Evolutionary conservation across 192 early-diverging fungal genomes (phyloP).

Genomic region (Backusella westeae): DNA sequence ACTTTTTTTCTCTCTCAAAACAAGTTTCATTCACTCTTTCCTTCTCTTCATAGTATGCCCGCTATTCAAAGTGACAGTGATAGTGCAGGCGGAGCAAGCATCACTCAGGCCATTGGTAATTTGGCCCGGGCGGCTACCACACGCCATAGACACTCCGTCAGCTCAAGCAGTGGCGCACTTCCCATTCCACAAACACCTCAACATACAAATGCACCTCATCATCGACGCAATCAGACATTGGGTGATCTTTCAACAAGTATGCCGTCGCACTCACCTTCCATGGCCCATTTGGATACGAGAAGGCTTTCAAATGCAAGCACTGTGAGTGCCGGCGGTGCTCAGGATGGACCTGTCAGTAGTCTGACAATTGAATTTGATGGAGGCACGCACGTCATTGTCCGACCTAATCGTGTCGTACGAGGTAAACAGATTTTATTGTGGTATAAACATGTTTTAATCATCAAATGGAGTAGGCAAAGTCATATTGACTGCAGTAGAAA

Average conservation of each 20-base stretch:
- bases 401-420: slow-evolving; percentile 36
- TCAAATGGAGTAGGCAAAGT: slow-evolving; percentile 19
- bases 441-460: no score
- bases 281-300: background rate
- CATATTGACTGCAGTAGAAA: slow-evolving; percentile 24
- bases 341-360: background rate
- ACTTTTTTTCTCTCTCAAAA: background rate
- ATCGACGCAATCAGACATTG: background rate
- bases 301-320: background rate
- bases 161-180: background rate
- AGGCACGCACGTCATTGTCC: slow-evolving; percentile 38
- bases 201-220: slow-evolving; percentile 7
- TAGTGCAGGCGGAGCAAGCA: background rate
- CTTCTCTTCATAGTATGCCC: background rate
- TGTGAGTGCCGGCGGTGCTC: background rate
- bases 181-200: background rate
- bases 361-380: slow-evolving; percentile 38
- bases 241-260: background rate
- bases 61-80: background rate
- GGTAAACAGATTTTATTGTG: slow-evolving; percentile 8
- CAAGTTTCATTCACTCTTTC: background rate
- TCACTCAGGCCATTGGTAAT: slow-evolving; percentile 9
- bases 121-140: background rate
- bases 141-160: background rate
- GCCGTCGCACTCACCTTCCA: background rate